Evolutionary conservation across 805 yeast species (phyloP).

Genomic region (Candida lessepsii): DNA sequence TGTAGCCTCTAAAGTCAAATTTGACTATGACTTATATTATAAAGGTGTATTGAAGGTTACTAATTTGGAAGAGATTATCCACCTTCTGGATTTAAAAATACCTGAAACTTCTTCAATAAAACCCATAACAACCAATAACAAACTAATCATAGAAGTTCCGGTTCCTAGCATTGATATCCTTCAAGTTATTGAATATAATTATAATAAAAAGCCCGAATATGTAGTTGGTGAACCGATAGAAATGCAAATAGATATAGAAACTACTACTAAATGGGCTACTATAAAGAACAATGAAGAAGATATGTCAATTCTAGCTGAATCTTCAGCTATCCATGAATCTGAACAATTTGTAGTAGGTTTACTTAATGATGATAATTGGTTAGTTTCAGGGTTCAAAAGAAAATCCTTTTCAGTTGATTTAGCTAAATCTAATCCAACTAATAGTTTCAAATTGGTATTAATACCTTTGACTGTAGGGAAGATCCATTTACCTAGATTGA

Average conservation of each 20-base stretch:
- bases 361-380: constrained; percentile 68
- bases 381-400: constrained; percentile 68
- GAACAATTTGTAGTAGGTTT: constrained; percentile 47
- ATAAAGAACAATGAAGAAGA: constrained; percentile 11
- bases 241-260: constrained; percentile 41
- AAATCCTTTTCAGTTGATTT: constrained; percentile 45
- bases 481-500: constrained; percentile 62
- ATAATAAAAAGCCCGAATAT: constrained; percentile 41
- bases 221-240: constrained; percentile 65
- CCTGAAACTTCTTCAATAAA: background rate
- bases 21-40: constrained; percentile 11
- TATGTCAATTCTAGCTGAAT: constrained; percentile 22
- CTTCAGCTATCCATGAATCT: constrained; percentile 18
- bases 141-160: constrained; percentile 39
- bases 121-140: background rate
- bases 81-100: background rate
- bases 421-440: constrained; percentile 2
- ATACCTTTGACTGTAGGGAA: constrained; percentile 80
- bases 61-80: constrained; percentile 9
- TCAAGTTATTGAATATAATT: constrained; percentile 53
- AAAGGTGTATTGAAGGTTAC: constrained; percentile 3
- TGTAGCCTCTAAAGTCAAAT: constrained; percentile 4
- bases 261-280: constrained; percentile 45
- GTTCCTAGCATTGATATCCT: constrained; percentile 60
- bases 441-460: constrained; percentile 43